Evolutionary conservation across 1,284 basidiomycete genomes (phyloP).

Genomic region (Somion occarium): DNA sequence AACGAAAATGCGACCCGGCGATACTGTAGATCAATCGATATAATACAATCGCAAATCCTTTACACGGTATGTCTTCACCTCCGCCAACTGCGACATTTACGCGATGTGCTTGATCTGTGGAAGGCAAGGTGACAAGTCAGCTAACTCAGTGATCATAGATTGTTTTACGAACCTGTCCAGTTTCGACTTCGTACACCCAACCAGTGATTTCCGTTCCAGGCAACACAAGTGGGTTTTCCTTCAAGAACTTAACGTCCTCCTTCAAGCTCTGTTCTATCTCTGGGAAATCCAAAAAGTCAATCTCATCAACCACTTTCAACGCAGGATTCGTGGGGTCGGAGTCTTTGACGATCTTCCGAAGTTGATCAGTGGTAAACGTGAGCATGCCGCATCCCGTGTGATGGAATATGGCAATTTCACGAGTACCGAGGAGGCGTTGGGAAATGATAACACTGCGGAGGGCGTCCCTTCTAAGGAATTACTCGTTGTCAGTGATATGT

Average conservation of each 20-base stretch:
- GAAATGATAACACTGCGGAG: constrained; percentile 65
- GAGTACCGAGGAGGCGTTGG: constrained; percentile 62
- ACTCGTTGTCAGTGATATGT: background rate
- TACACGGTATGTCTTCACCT: too few relatives aligned
- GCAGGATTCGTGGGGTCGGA: constrained; percentile 34
- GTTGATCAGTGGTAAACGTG: constrained; percentile 47
- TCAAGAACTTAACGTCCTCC: constrained; percentile 52
- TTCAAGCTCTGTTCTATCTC: constrained; percentile 51
- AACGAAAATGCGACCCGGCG: too few relatives aligned
- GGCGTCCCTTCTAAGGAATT: constrained; percentile 46
- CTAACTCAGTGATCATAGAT: too few relatives aligned
- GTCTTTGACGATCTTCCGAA: constrained; percentile 48
- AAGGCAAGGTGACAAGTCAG: too few relatives aligned
- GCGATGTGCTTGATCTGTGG: background rate
- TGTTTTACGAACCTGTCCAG: constrained; percentile 49
- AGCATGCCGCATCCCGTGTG: constrained; percentile 70
- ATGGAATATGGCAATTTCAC: constrained; percentile 61
- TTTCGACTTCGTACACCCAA: constrained; percentile 63
- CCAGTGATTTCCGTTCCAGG: constrained; percentile 53
- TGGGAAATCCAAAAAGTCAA: constrained; percentile 56
- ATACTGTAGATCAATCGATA: too few relatives aligned
- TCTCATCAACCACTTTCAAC: constrained; percentile 40
- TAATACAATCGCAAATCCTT: too few relatives aligned
- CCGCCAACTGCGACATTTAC: too few relatives aligned
- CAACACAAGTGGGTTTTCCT: constrained; percentile 49